Conservation (phyloP, 257 asterid genomes). For the Linaria vulgaris region DNA sequence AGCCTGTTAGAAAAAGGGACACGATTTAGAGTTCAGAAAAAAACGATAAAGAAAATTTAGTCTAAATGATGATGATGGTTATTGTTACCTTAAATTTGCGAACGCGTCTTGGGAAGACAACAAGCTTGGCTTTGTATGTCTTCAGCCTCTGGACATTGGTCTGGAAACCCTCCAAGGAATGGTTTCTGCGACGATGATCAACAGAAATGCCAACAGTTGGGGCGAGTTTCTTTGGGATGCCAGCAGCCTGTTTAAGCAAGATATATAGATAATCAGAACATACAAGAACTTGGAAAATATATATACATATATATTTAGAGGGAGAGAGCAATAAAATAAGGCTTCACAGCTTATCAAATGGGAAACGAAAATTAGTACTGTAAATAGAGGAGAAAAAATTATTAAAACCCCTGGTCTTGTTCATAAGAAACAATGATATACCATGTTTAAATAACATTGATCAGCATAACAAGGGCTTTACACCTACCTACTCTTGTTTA, state of each 20-base stretch:
- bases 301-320: too few species aligned
- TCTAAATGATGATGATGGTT: too few species aligned
- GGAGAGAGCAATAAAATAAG: too few species aligned
- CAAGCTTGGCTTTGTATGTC: conserved; percentile 69
- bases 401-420: too few species aligned
- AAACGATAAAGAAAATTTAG: background rate
- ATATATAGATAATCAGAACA: conserved; percentile 2
- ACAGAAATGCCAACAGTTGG: conserved; percentile 78
- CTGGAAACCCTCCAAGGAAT: conserved; percentile 68
- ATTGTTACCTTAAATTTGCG: conserved; percentile 44
- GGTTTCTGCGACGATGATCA: conserved; percentile 65
- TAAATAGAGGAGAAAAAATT: too few species aligned
- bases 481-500: too few species aligned
- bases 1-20: conserved; percentile 33
- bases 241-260: conserved; percentile 55
- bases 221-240: conserved; percentile 66
- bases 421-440: too few species aligned
- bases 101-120: conserved; percentile 69
- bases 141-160: conserved; percentile 66
- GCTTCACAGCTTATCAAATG: too few species aligned
- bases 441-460: too few species aligned
- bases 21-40: background rate
- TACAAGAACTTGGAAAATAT: too few species aligned
- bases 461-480: too few species aligned
- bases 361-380: too few species aligned